A percentile compares a stretch with the other conserved stretches of the same genome.
Conservation (phyloP, 805 yeast species). For the Wickerhamomyces ciferrii region DNA sequence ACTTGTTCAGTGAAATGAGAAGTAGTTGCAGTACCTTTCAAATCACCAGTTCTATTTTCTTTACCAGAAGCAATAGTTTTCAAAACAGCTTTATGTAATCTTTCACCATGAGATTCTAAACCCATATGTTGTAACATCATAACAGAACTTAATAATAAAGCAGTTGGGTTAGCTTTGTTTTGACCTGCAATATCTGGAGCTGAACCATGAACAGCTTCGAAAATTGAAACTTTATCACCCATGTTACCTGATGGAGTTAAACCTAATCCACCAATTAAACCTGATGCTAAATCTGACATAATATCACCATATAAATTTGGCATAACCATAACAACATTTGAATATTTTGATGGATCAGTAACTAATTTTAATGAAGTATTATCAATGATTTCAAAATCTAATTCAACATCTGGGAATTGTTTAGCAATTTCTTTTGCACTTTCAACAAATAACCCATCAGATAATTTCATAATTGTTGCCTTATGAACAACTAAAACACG, state of each 20-base stretch:
- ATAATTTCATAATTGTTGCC: slow-evolving; percentile 96
- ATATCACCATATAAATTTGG: slow-evolving; percentile 99
- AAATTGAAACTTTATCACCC: slow-evolving; percentile 97
- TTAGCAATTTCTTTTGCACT: slow-evolving; percentile 85
- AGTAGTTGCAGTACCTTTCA: slow-evolving; percentile 90
- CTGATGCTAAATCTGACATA: slow-evolving; percentile 95
- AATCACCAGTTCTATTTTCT: slow-evolving; percentile 94
- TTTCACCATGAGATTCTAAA: slow-evolving; percentile 72
- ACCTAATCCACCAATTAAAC: slow-evolving; percentile 98
- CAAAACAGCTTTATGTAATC: slow-evolving; percentile 82
- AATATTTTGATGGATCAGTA: slow-evolving; percentile 79
- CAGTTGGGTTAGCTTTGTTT: slow-evolving; percentile 99
- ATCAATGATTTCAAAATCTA: slow-evolving; percentile 86
- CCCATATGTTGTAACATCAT: slow-evolving; percentile 99
- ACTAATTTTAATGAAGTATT: slow-evolving; percentile 91
- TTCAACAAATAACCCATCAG: slow-evolving; percentile 94
- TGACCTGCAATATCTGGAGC: slow-evolving; percentile 99
- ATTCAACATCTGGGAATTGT: slow-evolving; percentile 86
- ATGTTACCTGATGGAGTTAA: slow-evolving; percentile 98
- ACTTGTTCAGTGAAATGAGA: slow-evolving; percentile 88
- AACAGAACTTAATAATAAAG: slow-evolving; percentile 88
- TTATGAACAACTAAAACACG: slow-evolving; percentile 95
- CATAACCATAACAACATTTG: slow-evolving; percentile 89
- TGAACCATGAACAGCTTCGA: slow-evolving; percentile 99
- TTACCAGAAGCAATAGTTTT: slow-evolving; percentile 91